Evolutionary conservation across 192 early-diverging fungal species (phyloP).

Genomic region (Coemansia sp.): DNA sequence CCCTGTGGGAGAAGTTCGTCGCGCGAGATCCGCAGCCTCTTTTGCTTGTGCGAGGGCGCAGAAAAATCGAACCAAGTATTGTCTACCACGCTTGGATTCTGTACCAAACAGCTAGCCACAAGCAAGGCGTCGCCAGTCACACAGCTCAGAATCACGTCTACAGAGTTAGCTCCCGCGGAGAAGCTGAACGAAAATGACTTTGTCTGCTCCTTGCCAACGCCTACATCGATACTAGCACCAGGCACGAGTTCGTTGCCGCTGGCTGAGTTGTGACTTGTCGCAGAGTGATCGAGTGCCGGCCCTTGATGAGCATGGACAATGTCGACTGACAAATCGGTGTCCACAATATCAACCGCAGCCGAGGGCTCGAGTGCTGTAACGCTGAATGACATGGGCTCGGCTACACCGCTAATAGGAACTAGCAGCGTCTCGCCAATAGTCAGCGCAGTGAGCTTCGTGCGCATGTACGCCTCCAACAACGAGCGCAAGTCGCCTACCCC

Average conservation of each 20-base stretch:
- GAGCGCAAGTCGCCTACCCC: conserved; percentile 48
- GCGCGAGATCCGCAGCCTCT: conserved; percentile 17
- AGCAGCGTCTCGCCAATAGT: conserved; percentile 63
- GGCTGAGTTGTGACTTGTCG: conserved; percentile 10
- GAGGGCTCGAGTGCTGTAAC: conserved; percentile 69
- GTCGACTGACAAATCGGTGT: conserved; percentile 82
- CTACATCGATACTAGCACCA: neutral
- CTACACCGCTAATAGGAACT: conserved; percentile 56
- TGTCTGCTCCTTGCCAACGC: neutral
- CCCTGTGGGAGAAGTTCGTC: conserved; percentile 8
- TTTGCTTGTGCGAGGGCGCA: conserved; percentile 29
- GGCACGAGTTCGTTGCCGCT: conserved; percentile 10
- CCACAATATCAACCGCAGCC: conserved; percentile 64
- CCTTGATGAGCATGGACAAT: conserved; percentile 53
- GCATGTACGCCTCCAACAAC: conserved; percentile 65
- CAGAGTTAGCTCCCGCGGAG: neutral
- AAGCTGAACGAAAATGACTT: conserved; percentile 14
- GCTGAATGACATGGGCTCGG: conserved; percentile 51
- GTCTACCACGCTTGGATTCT: conserved; percentile 11
- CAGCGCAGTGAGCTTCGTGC: conserved; percentile 65
- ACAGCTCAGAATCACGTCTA: conserved; percentile 17
- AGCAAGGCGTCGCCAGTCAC: conserved; percentile 34
- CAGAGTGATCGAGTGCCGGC: neutral
- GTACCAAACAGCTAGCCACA: conserved; percentile 32
- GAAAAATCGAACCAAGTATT: conserved; percentile 39